phyloP scores from a whole-genome alignment of 768 basidiomycete species.

The Tylopilus vinaceipallidus region DNA sequence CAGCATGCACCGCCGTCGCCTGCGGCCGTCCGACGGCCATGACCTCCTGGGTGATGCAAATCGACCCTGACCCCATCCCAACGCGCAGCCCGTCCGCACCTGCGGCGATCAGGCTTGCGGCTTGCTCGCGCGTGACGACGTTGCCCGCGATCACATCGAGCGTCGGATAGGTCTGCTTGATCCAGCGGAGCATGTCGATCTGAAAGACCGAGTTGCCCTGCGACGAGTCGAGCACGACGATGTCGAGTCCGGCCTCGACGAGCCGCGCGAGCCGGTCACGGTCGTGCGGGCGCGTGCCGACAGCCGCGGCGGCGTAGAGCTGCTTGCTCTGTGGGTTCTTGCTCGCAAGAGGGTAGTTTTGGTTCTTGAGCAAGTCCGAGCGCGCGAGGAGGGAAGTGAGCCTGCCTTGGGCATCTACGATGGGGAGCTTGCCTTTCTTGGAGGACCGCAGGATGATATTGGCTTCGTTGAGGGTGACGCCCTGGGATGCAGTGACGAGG shows the following conservation, averaged over 20 bases:
- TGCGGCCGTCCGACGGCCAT: slow-evolving; percentile 99
- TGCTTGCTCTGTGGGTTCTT: slow-evolving; percentile 92
- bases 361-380: slow-evolving; percentile 96
- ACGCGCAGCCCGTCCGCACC: slow-evolving; percentile 95
- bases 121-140: slow-evolving; percentile 97
- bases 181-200: slow-evolving; percentile 92
- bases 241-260: slow-evolving; percentile 92
- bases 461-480: slow-evolving; percentile 88
- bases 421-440: slow-evolving; percentile 97
- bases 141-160: slow-evolving; percentile 97
- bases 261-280: slow-evolving; percentile 80
- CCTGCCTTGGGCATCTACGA: slow-evolving; percentile 63
- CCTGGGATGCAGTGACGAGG: slow-evolving; percentile 83
- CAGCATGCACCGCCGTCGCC: slow-evolving; percentile 96
- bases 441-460: slow-evolving; percentile 93
- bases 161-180: slow-evolving; percentile 80
- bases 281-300: slow-evolving; percentile 91
- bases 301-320: slow-evolving; percentile 92
- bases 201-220: slow-evolving; percentile 96
- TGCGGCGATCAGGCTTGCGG: slow-evolving; percentile 87
- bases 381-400: slow-evolving; percentile 88
- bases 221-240: slow-evolving; percentile 91
- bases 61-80: slow-evolving; percentile 98
- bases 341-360: slow-evolving; percentile 92
- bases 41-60: slow-evolving; percentile 99